A percentile compares a stretch with the other conserved stretches of the same genome.
phyloP scores from a whole-genome alignment of 345 rosid genomes.

The Schrenkiella parvula region DNA sequence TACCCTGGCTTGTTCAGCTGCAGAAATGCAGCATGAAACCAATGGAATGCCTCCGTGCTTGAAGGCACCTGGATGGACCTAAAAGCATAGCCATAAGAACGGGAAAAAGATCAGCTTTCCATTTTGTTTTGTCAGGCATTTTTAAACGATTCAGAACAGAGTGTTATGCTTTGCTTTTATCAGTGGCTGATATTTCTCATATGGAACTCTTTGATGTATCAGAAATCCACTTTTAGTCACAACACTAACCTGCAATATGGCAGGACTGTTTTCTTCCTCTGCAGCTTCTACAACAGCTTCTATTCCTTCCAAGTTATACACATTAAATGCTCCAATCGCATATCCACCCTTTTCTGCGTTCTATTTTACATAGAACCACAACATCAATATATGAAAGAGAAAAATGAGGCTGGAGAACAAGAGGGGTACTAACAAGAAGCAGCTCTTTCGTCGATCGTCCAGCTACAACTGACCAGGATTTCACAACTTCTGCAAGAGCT shows the following conservation, averaged over 20 bases:
- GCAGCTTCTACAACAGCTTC: slow-evolving; percentile 97
- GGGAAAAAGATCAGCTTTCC: not conserved
- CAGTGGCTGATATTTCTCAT: not conserved
- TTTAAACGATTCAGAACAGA: not conserved
- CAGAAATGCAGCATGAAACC: slow-evolving; percentile 81
- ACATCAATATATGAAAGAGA: slow-evolving; percentile 26
- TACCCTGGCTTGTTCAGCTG: slow-evolving; percentile 84
- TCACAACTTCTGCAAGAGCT: slow-evolving; percentile 82
- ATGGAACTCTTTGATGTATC: slow-evolving; percentile 1
- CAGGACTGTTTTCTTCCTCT: slow-evolving; percentile 90
- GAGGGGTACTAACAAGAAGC: slow-evolving; percentile 54
- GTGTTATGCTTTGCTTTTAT: not conserved
- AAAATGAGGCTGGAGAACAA: not conserved
- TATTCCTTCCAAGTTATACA: slow-evolving; percentile 91
- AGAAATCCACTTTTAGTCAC: not conserved
- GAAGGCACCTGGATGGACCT: slow-evolving; percentile 91
- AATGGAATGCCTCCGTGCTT: slow-evolving; percentile 80
- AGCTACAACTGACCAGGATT: slow-evolving; percentile 73
- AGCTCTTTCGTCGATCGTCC: slow-evolving; percentile 66
- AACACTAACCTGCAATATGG: slow-evolving; percentile 79
- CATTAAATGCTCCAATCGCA: slow-evolving; percentile 97
- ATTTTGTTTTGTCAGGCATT: not conserved
- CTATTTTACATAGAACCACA: slow-evolving; percentile 39
- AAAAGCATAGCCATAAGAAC: slow-evolving; percentile 20
- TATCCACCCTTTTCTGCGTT: slow-evolving; percentile 83